These are phyloP conservation scores for Agrocybe praecox DNA, from an alignment of 768 basidiomycete genomes.

Conservation along the genomic window DNA sequence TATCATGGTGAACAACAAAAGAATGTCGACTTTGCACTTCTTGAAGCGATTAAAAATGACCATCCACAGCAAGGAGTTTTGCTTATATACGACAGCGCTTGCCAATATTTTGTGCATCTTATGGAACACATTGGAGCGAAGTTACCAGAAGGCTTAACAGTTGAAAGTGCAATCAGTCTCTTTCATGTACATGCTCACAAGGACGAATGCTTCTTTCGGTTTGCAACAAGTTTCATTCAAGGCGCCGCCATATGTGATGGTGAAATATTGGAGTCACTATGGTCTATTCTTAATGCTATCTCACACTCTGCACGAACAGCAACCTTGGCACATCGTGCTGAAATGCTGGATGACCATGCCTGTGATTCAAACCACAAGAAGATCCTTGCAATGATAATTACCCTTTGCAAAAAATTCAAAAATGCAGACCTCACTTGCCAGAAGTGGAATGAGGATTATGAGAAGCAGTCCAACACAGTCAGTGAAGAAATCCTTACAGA, in stretches of 20 bases:
- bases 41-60: neutral
- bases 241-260: constrained; percentile 6
- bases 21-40: neutral
- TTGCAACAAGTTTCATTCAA: constrained; percentile 14
- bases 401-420: neutral
- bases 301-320: constrained; percentile 7
- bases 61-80: neutral
- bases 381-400: constrained; percentile 9
- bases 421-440: neutral
- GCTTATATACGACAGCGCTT: neutral
- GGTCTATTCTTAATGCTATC: constrained; percentile 17
- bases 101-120: neutral
- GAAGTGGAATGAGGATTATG: neutral
- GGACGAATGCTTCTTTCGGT: constrained; percentile 26
- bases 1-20: neutral
- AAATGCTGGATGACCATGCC: constrained; percentile 24
- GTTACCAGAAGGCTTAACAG: neutral
- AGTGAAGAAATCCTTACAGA: neutral
- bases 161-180: constrained; percentile 19
- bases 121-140: neutral
- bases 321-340: constrained; percentile 10
- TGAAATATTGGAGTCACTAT: constrained; percentile 22
- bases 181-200: constrained; percentile 29
- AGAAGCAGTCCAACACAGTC: neutral
- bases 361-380: constrained; percentile 26